Percentiles rank a stretch among this genome's conserved stretches.
These are phyloP conservation scores for Amanita exitialis DNA, from an alignment of 768 basidiomycete species.

Conservation along the genomic window DNA sequence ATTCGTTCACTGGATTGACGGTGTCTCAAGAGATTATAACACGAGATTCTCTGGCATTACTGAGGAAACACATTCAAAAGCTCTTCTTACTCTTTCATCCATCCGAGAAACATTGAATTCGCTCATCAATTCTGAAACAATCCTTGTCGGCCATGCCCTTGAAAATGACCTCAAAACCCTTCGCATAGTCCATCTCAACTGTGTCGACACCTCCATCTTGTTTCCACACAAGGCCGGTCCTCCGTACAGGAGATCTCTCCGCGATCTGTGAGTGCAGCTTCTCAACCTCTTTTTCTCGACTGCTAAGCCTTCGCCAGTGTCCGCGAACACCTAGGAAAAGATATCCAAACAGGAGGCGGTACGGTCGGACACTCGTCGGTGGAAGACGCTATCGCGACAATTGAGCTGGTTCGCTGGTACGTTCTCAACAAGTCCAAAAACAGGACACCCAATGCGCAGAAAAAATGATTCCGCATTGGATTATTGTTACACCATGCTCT, in stretches of 20 bases:
- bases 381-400: slow-evolving; percentile 82
- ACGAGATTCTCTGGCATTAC: slow-evolving; percentile 86
- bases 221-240: slow-evolving; percentile 70
- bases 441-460: neutral
- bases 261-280: slow-evolving; percentile 53
- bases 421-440: slow-evolving; percentile 49
- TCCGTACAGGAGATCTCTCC: slow-evolving; percentile 75
- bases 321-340: slow-evolving; percentile 69
- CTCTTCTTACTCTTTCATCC: slow-evolving; percentile 54
- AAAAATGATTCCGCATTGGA: neutral
- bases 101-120: slow-evolving; percentile 60
- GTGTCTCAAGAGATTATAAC: slow-evolving; percentile 65
- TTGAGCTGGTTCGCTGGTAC: slow-evolving; percentile 83
- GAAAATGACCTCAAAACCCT: slow-evolving; percentile 93
- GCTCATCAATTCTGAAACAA: slow-evolving; percentile 70
- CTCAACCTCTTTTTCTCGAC: slow-evolving; percentile 9
- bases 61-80: slow-evolving; percentile 43
- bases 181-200: slow-evolving; percentile 74
- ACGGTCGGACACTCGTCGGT: slow-evolving; percentile 79
- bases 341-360: slow-evolving; percentile 75
- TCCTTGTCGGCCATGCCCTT: slow-evolving; percentile 83
- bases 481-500: slow-evolving; percentile 7
- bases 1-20: neutral
- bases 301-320: slow-evolving; percentile 36
- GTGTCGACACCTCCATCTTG: slow-evolving; percentile 81